A percentile compares a stretch with the other conserved stretches of the same genome.
phyloP scores from a whole-genome alignment of 2,329 filamentous ascomycete genomes.

The Fusarium luffae region DNA sequence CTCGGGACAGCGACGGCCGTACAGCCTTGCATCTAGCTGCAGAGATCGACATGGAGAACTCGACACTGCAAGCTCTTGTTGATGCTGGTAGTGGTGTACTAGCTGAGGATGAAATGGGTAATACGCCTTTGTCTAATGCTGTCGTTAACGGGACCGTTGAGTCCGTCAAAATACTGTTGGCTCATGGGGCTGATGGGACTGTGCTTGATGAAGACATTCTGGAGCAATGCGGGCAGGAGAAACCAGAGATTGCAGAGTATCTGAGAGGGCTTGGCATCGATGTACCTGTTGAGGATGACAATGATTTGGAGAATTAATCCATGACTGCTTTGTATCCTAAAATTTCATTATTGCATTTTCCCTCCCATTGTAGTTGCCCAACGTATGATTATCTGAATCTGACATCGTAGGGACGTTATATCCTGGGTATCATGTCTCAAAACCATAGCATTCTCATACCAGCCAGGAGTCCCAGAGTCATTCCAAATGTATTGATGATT shows the following conservation, averaged over 20 bases:
- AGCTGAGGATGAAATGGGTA: not conserved
- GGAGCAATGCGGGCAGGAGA: slow-evolving; percentile 3
- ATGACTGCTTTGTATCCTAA: too few species aligned
- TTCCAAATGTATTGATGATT: too few species aligned
- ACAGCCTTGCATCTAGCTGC: slow-evolving; percentile 19
- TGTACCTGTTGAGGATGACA: not conserved
- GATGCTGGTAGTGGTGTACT: not conserved
- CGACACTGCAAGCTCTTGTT: not conserved
- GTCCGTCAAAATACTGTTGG: slow-evolving; percentile 2
- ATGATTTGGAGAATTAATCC: too few species aligned
- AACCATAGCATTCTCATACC: too few species aligned
- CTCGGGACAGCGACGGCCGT: not conserved
- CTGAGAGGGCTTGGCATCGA: not conserved
- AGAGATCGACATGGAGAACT: not conserved
- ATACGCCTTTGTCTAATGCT: slow-evolving; percentile 1
- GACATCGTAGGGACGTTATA: too few species aligned
- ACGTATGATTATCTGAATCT: too few species aligned
- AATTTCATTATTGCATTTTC: too few species aligned
- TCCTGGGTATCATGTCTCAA: too few species aligned
- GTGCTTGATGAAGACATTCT: slow-evolving; percentile 5
- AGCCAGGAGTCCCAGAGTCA: too few species aligned
- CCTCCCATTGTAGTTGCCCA: too few species aligned
- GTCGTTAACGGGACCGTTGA: not conserved
- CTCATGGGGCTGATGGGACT: slow-evolving; percentile 5
- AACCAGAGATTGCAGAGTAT: not conserved